Conservation (phyloP, 108 stramenopile species). For the Bacterosira constricta region DNA sequence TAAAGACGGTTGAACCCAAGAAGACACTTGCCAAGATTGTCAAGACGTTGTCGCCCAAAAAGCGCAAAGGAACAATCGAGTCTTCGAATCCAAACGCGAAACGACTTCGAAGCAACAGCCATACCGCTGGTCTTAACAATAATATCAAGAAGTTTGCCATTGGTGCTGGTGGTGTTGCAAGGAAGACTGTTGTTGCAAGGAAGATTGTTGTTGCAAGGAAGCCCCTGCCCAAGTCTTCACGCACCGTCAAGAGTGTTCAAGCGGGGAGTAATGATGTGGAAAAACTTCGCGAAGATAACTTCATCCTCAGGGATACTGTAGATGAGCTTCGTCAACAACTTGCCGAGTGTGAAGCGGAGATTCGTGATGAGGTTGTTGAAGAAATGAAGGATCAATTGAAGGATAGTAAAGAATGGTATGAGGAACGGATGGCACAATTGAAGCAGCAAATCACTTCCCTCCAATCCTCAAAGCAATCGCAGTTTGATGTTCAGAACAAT, state of each 20-base stretch:
- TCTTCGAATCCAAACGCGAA: constrained; percentile 26
- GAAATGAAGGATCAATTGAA: constrained; percentile 71
- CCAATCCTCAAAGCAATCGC: constrained; percentile 49
- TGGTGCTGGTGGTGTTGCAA: not conserved
- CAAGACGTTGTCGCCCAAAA: constrained; percentile 49
- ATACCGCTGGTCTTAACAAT: constrained; percentile 11
- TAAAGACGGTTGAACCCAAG: constrained; percentile 13
- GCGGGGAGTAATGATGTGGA: constrained; percentile 36
- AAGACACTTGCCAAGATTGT: constrained; percentile 43
- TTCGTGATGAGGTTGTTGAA: constrained; percentile 78
- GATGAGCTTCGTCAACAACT: constrained; percentile 57
- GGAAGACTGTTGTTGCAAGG: not conserved
- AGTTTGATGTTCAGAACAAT: constrained; percentile 49
- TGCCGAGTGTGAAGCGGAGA: constrained; percentile 55
- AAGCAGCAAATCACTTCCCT: constrained; percentile 38
- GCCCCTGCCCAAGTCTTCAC: not conserved
- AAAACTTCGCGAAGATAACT: constrained; percentile 42
- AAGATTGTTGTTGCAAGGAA: constrained; percentile 11
- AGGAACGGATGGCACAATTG: constrained; percentile 58
- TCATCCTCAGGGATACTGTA: constrained; percentile 33
- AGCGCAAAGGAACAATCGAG: constrained; percentile 36
- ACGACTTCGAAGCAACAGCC: constrained; percentile 28
- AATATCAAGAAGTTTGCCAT: constrained; percentile 2
- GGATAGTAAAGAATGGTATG: constrained; percentile 63
- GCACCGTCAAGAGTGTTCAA: constrained; percentile 1